phyloP scores from a whole-genome alignment of 2,329 filamentous ascomycete genomes.

The Tolypocladium nubicola region DNA sequence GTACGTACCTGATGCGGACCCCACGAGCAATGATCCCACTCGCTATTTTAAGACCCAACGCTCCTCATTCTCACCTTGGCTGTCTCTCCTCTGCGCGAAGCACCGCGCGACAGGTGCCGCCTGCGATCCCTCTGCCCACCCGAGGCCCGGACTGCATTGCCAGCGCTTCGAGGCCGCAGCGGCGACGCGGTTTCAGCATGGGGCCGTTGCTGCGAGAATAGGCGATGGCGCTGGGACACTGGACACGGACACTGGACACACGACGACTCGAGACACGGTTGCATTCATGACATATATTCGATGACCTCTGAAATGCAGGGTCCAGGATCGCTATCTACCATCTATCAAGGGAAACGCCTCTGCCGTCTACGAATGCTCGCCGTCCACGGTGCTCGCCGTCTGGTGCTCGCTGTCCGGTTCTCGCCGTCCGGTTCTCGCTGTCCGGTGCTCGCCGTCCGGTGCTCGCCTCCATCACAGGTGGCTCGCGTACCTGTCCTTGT shows the following conservation, averaged over 20 bases:
- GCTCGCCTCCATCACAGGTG: slow-evolving; percentile 5
- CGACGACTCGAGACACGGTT: too few species aligned
- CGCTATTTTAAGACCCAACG: too few species aligned
- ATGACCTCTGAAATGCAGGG: not conserved
- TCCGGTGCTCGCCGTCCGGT: too few species aligned
- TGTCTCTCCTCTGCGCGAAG: too few species aligned
- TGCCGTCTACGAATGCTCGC: not conserved
- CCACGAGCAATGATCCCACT: not conserved
- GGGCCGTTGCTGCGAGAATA: not conserved
- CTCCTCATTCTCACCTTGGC: too few species aligned
- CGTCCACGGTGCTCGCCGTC: not conserved
- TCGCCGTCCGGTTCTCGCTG: too few species aligned
- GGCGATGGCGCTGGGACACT: not conserved
- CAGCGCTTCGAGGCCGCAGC: not conserved
- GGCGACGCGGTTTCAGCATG: not conserved
- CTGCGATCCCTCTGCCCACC: too few species aligned
- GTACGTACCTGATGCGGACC: not conserved
- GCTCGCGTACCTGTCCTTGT: slow-evolving; percentile 6
- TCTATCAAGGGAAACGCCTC: not conserved
- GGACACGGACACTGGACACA: not conserved
- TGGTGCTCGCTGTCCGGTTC: too few species aligned
- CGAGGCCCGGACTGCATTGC: not conserved
- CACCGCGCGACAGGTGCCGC: too few species aligned
- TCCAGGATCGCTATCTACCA: not conserved
- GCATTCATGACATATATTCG: not conserved